Base-by-base conservation (phyloP, 257 asterid species). In the Marsdenia floribunda region DNA sequence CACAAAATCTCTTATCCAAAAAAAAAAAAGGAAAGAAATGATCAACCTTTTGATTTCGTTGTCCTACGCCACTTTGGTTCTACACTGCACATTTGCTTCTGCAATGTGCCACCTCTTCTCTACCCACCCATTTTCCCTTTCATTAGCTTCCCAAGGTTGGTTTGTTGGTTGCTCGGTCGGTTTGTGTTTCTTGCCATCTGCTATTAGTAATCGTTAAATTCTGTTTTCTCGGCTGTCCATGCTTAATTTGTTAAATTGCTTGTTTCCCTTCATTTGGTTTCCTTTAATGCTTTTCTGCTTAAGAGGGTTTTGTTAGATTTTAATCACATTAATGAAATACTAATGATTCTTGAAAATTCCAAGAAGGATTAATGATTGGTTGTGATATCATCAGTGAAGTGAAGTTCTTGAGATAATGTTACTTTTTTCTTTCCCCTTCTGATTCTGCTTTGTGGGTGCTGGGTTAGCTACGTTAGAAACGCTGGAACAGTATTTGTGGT, bases 1-100 rank as follows among this genome's bases (percentile, higher is more conserved):
- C 71, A 66, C 71, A 66, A 19, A 66, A 66, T 64, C 69, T 64
- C 69, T 64, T 64, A 64, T 64, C 69, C 69, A 66, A 66, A 64
- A 11, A 8, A 1, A 1, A 44, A 5, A 10, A 42, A 42, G 6
- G 1, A 44, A 44, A 44, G 3, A 53, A 19, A 19, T 65, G 69
- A 16, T 10, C 69, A 64, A 64, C 46, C 10, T 44, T 44, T 44
- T 7, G 49, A 44, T 64, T 35, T 6, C 15, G 2, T 33, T 64
- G 47, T 64, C 47, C 24, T 12, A 64, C 22, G 13, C 24, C 14
- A 64, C 70, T 37, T 64, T 8, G 70, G 24, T 16, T 29, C 70
- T 33, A 10, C 8, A 1, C 38, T 59, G 66, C 35, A 58, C 37
- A 60, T 60, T 60, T 29, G 67, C 42, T 60, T 16, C 66, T 60